Evolutionary conservation across 805 yeast species (phyloP).

Genomic region (Saccharomycopsis fermentans): DNA sequence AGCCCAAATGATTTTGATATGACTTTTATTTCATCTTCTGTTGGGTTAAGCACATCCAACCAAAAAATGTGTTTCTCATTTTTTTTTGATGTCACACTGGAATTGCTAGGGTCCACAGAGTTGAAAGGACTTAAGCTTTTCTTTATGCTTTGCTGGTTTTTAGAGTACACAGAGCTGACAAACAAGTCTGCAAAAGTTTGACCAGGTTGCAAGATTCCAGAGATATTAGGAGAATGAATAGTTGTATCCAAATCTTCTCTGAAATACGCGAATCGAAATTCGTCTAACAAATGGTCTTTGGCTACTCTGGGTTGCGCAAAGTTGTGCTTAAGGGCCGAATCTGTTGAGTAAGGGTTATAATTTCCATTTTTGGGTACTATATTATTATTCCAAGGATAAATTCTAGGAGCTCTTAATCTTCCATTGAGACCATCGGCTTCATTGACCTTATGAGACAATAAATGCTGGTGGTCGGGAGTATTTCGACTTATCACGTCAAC

Average conservation of each 20-base stretch:
- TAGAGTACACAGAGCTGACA: slow-evolving; percentile 31
- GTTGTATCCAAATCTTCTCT: slow-evolving; percentile 86
- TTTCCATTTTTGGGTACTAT: slow-evolving; percentile 2
- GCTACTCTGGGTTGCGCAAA: neutral
- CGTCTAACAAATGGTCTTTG: slow-evolving; percentile 26
- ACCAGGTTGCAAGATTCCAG: slow-evolving; percentile 63
- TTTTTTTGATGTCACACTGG: neutral
- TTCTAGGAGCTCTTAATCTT: slow-evolving; percentile 63
- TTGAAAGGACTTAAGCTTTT: slow-evolving; percentile 11
- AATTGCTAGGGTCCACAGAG: slow-evolving; percentile 1
- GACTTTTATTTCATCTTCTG: slow-evolving; percentile 89
- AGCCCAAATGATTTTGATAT: slow-evolving; percentile 90
- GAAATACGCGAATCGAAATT: slow-evolving; percentile 80
- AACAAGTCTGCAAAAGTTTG: slow-evolving; percentile 56
- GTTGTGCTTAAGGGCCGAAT: neutral
- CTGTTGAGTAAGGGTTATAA: neutral
- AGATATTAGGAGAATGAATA: slow-evolving; percentile 77
- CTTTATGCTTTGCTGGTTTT: slow-evolving; percentile 5
- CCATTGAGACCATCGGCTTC: slow-evolving; percentile 51
- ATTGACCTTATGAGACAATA: slow-evolving; percentile 27
- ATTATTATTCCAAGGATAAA: slow-evolving; percentile 60
- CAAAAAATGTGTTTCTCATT: slow-evolving; percentile 30
- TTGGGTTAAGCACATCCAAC: slow-evolving; percentile 90
- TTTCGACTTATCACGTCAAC: slow-evolving; percentile 8
- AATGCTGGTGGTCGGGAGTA: slow-evolving; percentile 1